Percentiles rank a stretch among this genome's conserved stretches.
phyloP scores from a whole-genome alignment of 441 rosid genomes.

The Euphorbia schlechtendalii region DNA sequence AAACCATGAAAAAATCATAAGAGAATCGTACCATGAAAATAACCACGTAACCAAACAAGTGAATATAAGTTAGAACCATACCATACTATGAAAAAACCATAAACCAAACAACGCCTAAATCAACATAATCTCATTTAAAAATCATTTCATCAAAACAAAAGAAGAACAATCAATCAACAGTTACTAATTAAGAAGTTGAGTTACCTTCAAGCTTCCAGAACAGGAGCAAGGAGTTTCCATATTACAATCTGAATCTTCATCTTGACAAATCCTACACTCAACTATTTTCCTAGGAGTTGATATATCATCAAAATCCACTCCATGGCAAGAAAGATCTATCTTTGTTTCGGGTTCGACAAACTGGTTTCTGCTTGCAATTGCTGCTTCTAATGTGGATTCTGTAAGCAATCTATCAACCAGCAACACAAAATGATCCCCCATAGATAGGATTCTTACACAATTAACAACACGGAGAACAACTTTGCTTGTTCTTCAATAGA shows the following conservation, averaged over 20 bases:
- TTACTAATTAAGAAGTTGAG: no score
- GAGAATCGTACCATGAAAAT: no score
- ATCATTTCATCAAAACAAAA: background rate
- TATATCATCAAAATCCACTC: slow-evolving; percentile 37
- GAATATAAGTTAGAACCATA: no score
- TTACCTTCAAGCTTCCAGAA: slow-evolving; percentile 94
- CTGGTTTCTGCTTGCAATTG: slow-evolving; percentile 68
- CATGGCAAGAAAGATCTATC: slow-evolving; percentile 25
- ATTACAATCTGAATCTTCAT: slow-evolving; percentile 70
- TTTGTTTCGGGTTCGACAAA: slow-evolving; percentile 41
- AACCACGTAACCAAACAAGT: no score
- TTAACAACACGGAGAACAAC: slow-evolving; percentile 15
- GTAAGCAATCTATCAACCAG: slow-evolving; percentile 85
- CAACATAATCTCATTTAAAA: background rate
- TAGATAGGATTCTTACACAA: slow-evolving; percentile 20
- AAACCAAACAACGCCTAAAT: no score
- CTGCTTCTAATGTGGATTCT: slow-evolving; percentile 81
- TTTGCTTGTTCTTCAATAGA: slow-evolving; percentile 22
- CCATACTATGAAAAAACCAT: no score
- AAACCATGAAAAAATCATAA: no score
- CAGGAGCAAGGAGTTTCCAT: slow-evolving; percentile 98
- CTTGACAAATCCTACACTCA: slow-evolving; percentile 91
- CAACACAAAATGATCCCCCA: slow-evolving; percentile 96
- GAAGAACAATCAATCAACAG: no score
- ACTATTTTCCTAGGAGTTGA: slow-evolving; percentile 46